phyloP scores from a whole-genome alignment of 352 stramenopile genomes.

The Stramenopiles sp. region DNA sequence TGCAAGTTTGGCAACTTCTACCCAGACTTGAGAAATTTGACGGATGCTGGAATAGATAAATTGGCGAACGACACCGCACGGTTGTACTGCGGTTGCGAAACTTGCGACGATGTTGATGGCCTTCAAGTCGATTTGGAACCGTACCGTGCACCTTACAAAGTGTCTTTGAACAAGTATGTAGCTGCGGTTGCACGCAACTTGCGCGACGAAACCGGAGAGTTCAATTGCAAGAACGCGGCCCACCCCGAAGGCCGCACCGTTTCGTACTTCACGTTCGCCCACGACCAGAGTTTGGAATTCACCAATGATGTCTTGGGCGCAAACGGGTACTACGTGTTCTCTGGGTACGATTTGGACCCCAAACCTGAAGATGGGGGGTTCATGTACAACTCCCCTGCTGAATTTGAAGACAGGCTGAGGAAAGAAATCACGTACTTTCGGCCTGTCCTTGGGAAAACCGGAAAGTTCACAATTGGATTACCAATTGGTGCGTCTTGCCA shows the following conservation, averaged over 20 bases:
- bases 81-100: slow-evolving; percentile 5
- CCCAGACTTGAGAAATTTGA: slow-evolving; percentile 2
- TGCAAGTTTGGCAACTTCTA: slow-evolving; percentile 11
- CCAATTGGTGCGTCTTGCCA: not conserved
- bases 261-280: slow-evolving; percentile 8
- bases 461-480: slow-evolving; percentile 2
- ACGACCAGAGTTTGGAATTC: not conserved
- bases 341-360: slow-evolving; percentile 1
- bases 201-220: not conserved
- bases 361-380: slow-evolving; percentile 8
- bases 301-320: not conserved
- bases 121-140: slow-evolving; percentile 1
- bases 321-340: slow-evolving; percentile 12
- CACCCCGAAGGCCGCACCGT: slow-evolving; percentile 4
- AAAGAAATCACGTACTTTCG: slow-evolving; percentile 8
- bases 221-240: slow-evolving; percentile 1
- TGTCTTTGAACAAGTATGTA: slow-evolving; percentile 6
- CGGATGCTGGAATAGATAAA: not conserved
- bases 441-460: slow-evolving; percentile 4
- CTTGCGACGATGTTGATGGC: not conserved
- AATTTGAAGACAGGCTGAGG: not conserved
- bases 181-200: not conserved
- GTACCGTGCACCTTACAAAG: slow-evolving; percentile 8
- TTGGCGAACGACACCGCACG: not conserved
- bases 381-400: slow-evolving; percentile 10